These are phyloP conservation scores for Peronospora belbahrii DNA, from an alignment of 352 stramenopile genomes.

Conservation along the genomic window DNA sequence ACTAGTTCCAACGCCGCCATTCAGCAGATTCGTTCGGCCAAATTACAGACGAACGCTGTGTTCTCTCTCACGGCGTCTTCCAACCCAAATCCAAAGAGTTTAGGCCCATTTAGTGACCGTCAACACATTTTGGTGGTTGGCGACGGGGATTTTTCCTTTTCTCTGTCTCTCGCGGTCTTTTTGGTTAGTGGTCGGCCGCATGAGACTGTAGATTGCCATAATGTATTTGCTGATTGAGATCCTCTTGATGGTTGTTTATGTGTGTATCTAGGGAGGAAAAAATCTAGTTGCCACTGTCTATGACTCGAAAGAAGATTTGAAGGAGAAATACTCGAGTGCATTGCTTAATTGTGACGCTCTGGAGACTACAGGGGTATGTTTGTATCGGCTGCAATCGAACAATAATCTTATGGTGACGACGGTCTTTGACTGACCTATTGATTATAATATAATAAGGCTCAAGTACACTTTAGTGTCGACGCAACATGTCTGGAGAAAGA, in stretches of 20 bases:
- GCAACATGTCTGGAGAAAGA: slow-evolving; percentile 56
- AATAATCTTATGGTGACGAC: background rate
- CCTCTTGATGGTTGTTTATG: background rate
- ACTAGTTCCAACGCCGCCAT: slow-evolving; percentile 3
- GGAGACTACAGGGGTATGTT: slow-evolving; percentile 57
- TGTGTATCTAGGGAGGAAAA: slow-evolving; percentile 34
- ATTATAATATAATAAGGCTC: slow-evolving; percentile 34
- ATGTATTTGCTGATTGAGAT: background rate
- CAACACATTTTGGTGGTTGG: slow-evolving; percentile 76
- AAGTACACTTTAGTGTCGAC: slow-evolving; percentile 63
- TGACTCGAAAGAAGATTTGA: slow-evolving; percentile 56
- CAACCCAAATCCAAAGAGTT: slow-evolving; percentile 78
- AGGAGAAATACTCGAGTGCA: slow-evolving; percentile 66
- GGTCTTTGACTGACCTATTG: background rate
- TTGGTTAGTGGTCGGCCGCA: slow-evolving; percentile 26
- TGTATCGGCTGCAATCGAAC: too few species aligned
- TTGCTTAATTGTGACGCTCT: slow-evolving; percentile 63
- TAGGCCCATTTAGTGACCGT: slow-evolving; percentile 66
- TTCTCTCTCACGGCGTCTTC: slow-evolving; percentile 59
- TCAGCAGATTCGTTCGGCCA: slow-evolving; percentile 30
- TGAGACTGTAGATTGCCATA: background rate
- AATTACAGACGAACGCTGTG: slow-evolving; percentile 61
- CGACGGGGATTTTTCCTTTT: slow-evolving; percentile 84
- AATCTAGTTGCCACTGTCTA: slow-evolving; percentile 72
- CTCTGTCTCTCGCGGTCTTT: slow-evolving; percentile 61